Percentiles rank a stretch among this genome's conserved stretches.
Evolutionary conservation across 371 early-diverging fungal genomes (phyloP).

Genomic region (Massospora cicadina): DNA sequence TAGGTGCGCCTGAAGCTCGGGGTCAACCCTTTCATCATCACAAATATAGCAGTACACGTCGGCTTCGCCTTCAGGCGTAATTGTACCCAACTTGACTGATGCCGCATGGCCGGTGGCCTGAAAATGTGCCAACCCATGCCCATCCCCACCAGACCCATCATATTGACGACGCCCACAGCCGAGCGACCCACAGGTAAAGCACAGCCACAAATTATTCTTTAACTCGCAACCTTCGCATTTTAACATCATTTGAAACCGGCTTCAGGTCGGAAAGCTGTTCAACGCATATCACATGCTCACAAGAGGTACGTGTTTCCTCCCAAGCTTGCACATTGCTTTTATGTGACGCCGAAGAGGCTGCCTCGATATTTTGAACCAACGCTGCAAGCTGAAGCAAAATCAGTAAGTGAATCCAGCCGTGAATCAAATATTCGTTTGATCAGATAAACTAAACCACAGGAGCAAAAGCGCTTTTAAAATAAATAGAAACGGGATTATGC

Average conservation of each 20-base stretch:
- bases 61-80: constrained; percentile 92
- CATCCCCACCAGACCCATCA: constrained; percentile 98
- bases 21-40: constrained; percentile 67
- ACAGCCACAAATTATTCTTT: constrained; percentile 64
- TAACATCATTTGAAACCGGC: constrained; percentile 26
- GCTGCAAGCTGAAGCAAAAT: constrained; percentile 24
- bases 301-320: constrained; percentile 67
- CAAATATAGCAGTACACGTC: constrained; percentile 89
- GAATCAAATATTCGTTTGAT: no score
- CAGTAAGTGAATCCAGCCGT: no score
- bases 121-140: constrained; percentile 87
- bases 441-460: no score
- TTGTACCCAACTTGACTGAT: constrained; percentile 84
- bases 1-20: constrained; percentile 57
- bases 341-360: constrained; percentile 57
- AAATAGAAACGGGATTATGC: no score
- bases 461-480: no score
- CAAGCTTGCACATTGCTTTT: constrained; percentile 82
- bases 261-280: constrained; percentile 26
- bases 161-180: constrained; percentile 82
- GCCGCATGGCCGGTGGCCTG: constrained; percentile 67
- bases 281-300: constrained; percentile 62
- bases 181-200: constrained; percentile 53
- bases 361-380: constrained; percentile 45
- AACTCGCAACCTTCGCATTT: constrained; percentile 80